These are phyloP conservation scores for Colletotrichum limetticola DNA, from an alignment of 2,329 filamentous ascomycete genomes.

Conservation along the genomic window DNA sequence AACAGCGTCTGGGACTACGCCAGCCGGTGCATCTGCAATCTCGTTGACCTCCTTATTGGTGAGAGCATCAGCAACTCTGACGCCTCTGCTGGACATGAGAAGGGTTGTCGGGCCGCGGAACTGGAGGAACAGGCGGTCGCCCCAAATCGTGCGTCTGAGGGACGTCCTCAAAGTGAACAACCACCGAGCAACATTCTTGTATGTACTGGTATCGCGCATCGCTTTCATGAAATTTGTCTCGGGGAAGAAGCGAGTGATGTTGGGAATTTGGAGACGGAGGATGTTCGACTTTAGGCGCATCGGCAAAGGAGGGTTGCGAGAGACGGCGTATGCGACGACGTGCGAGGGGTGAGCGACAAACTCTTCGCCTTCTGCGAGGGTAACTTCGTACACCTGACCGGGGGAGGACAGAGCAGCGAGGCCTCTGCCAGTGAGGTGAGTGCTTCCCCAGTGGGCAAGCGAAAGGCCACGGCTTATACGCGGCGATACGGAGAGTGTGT, in stretches of 20 bases:
- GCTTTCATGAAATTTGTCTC: slow-evolving; percentile 78
- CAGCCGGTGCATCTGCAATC: slow-evolving; percentile 84
- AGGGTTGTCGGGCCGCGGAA: slow-evolving; percentile 90
- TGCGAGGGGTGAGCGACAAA: slow-evolving; percentile 93
- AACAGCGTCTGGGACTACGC: slow-evolving; percentile 71
- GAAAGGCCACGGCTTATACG: slow-evolving; percentile 80
- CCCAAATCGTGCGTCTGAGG: slow-evolving; percentile 87
- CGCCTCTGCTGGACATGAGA: slow-evolving; percentile 87
- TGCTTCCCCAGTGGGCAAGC: slow-evolving; percentile 91
- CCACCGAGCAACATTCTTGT: slow-evolving; percentile 74
- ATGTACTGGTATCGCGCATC: slow-evolving; percentile 77
- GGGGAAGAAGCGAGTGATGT: slow-evolving; percentile 71
- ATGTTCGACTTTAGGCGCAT: slow-evolving; percentile 87
- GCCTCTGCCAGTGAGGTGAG: slow-evolving; percentile 87
- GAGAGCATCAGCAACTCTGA: slow-evolving; percentile 81
- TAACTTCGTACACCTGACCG: slow-evolving; percentile 90
- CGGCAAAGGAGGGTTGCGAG: slow-evolving; percentile 77
- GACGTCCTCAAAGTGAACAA: slow-evolving; percentile 79
- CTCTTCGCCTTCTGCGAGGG: slow-evolving; percentile 83
- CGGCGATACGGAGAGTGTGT: slow-evolving; percentile 81
- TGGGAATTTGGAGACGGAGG: slow-evolving; percentile 82
- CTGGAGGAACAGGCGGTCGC: slow-evolving; percentile 89
- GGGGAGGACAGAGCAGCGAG: slow-evolving; percentile 85
- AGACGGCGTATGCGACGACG: slow-evolving; percentile 89
- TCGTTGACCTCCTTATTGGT: slow-evolving; percentile 86